These are phyloP conservation scores for Beauveria sp. DNA, from an alignment of 2,329 filamentous ascomycete species.

Conservation along the genomic window DNA sequence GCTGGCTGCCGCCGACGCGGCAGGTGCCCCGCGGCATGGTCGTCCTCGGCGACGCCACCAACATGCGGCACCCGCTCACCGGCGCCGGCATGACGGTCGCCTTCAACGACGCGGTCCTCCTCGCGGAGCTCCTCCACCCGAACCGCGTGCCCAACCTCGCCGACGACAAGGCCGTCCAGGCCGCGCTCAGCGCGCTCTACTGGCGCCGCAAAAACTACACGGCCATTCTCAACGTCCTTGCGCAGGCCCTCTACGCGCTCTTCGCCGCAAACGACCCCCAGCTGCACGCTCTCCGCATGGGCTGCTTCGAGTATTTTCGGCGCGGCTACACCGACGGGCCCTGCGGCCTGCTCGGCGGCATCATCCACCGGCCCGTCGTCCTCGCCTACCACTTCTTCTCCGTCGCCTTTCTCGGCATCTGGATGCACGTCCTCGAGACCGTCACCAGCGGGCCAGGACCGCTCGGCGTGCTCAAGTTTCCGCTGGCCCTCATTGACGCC, in stretches of 20 bases:
- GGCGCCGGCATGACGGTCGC: slow-evolving; percentile 98
- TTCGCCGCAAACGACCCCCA: slow-evolving; percentile 79
- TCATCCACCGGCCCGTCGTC: slow-evolving; percentile 68
- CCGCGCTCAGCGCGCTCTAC: slow-evolving; percentile 70
- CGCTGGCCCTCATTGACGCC: slow-evolving; percentile 57
- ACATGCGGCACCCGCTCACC: slow-evolving; percentile 98
- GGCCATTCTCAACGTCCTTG: slow-evolving; percentile 94
- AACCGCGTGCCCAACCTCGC: slow-evolving; percentile 59
- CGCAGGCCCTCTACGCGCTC: slow-evolving; percentile 82
- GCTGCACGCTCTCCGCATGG: slow-evolving; percentile 72
- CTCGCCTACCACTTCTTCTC: slow-evolving; percentile 92
- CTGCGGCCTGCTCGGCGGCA: slow-evolving; percentile 70
- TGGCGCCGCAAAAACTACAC: slow-evolving; percentile 78
- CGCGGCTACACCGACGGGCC: slow-evolving; percentile 69
- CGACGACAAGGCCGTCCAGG: slow-evolving; percentile 57
- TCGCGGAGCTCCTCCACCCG: slow-evolving; percentile 67
- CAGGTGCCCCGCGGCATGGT: slow-evolving; percentile 58
- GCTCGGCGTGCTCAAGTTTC: slow-evolving; percentile 37
- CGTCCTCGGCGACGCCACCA: slow-evolving; percentile 87
- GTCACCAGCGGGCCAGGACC: slow-evolving; percentile 24
- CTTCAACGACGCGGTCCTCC: slow-evolving; percentile 80
- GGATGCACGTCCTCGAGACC: slow-evolving; percentile 43
- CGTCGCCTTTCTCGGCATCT: slow-evolving; percentile 83
- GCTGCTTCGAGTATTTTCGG: slow-evolving; percentile 91
- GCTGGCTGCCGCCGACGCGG: slow-evolving; percentile 71